Evolutionary conservation across 805 yeast species (phyloP).

Genomic region (Saccharomycopsis malanga): DNA sequence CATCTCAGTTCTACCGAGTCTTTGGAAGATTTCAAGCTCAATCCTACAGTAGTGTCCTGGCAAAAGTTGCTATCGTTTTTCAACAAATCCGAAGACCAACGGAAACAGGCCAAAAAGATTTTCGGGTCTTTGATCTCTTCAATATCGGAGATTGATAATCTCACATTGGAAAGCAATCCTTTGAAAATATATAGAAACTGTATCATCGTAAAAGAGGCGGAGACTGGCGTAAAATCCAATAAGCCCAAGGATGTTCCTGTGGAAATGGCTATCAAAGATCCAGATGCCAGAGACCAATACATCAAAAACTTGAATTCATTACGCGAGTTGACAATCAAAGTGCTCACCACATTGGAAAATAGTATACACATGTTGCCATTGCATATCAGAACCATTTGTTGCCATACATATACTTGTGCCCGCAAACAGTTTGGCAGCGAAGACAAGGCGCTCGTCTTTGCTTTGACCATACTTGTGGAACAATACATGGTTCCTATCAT

Average conservation of each 20-base stretch:
- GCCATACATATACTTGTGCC: slow-evolving; percentile 34
- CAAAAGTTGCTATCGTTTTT: slow-evolving; percentile 36
- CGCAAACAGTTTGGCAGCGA: slow-evolving; percentile 47
- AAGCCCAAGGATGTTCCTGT: slow-evolving; percentile 33
- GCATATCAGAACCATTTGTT: slow-evolving; percentile 50
- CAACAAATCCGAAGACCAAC: slow-evolving; percentile 31
- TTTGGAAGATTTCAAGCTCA: slow-evolving; percentile 24
- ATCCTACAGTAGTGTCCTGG: slow-evolving; percentile 33
- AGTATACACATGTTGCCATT: slow-evolving; percentile 43
- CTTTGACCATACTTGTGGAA: slow-evolving; percentile 56
- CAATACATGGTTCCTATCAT: slow-evolving; percentile 45
- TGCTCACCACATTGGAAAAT: slow-evolving; percentile 46
- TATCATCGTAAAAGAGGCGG: slow-evolving; percentile 6
- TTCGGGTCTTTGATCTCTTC: slow-evolving; percentile 34
- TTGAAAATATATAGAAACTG: slow-evolving; percentile 38
- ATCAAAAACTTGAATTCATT: slow-evolving; percentile 66
- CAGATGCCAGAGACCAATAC: slow-evolving; percentile 62
- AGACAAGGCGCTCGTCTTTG: slow-evolving; percentile 53
- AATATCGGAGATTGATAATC: slow-evolving; percentile 30
- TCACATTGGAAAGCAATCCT: slow-evolving; percentile 81
- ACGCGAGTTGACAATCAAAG: slow-evolving; percentile 61
- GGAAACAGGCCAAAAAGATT: slow-evolving; percentile 28
- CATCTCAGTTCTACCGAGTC: slow-evolving; percentile 31
- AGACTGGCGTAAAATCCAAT: slow-evolving; percentile 16
- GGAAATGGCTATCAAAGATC: slow-evolving; percentile 70